Evolutionary conservation across 306 rosid genomes (phyloP), one percentile per base, ranked within the genome.

Genomic region (Morella rubra): DNA sequence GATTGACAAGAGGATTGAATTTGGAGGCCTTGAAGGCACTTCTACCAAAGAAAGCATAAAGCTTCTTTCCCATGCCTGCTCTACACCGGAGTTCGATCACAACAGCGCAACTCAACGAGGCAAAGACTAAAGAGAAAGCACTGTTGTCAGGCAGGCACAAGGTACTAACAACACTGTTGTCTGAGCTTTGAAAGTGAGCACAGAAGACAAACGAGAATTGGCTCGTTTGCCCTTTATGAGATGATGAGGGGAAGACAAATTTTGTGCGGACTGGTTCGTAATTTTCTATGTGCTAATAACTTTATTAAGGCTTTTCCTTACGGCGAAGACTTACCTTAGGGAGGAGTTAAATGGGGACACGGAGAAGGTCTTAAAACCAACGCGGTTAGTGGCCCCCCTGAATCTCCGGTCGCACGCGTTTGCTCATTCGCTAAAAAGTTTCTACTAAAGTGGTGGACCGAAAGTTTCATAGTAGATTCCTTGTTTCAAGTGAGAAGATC

Each of bases 1-100:
- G 88, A 77, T 14, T 80, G 7, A 89, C 55, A 8, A 73, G 64
- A 49, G 95, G 84, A 55, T 73, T 94, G 66, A 91, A 81, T 81
- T 92, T 94, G 12, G 87, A 37, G 74, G 87, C 53, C 84, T 84
- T 90, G 83, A 85, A 81, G 80, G 67, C 37, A 32, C 37, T 83
- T 81, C 93, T 90, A 20, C 97, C 88, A 12, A 91, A 72, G 70
- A 91, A 62, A 62, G 97, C 91, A 75, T 90, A 86, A 6, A 91
- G 82, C 80, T 89, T 91, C 83, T 85, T 91, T 58, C 96, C 92
- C 98, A 94, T 91, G 50, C 50, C 40, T 74, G 14, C n/a, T 45
- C 41, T 44, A 40, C 5, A 64, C 75, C 46, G 45, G 62, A 68
- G 37, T 32, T 32, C 37, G 37, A 32, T 32, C 37, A 32, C 37